Evolutionary conservation across 1,284 basidiomycete species (phyloP).

Genomic region (Trametes pubescens): DNA sequence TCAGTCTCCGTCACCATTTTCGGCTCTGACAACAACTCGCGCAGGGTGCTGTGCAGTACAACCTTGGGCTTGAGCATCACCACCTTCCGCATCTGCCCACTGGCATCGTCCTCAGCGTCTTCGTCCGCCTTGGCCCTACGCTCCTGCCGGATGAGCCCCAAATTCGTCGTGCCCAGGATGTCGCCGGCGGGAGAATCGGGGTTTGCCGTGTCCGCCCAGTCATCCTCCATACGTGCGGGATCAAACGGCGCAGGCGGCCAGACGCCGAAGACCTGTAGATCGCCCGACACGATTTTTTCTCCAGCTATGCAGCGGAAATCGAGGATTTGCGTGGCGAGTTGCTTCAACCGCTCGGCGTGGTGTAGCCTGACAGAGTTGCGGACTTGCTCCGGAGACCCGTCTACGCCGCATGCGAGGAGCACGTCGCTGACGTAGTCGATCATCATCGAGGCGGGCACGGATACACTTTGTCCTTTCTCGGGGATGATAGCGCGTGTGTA

Average conservation of each 20-base stretch:
- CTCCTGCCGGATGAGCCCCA: slow-evolving; percentile 18
- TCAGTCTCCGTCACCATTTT: neutral
- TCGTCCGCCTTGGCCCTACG: neutral
- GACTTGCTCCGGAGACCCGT: slow-evolving; percentile 30
- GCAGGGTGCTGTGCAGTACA: slow-evolving; percentile 35
- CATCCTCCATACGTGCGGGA: slow-evolving; percentile 53
- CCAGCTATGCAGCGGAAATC: slow-evolving; percentile 59
- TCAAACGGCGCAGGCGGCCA: slow-evolving; percentile 50
- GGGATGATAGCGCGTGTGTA: slow-evolving; percentile 46
- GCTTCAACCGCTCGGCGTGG: slow-evolving; percentile 45
- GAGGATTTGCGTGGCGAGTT: slow-evolving; percentile 52
- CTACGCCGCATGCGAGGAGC: slow-evolving; percentile 52
- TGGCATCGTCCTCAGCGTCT: slow-evolving; percentile 29
- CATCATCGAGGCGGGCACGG: slow-evolving; percentile 44
- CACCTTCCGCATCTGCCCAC: slow-evolving; percentile 18
- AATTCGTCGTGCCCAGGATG: slow-evolving; percentile 18
- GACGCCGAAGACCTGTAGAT: slow-evolving; percentile 47
- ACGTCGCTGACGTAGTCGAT: slow-evolving; percentile 53
- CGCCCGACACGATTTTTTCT: slow-evolving; percentile 52
- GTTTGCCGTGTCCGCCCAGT: slow-evolving; percentile 28
- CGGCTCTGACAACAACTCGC: slow-evolving; percentile 8
- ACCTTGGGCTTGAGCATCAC: slow-evolving; percentile 46
- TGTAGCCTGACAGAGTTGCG: slow-evolving; percentile 33
- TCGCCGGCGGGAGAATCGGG: neutral
- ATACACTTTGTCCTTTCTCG: slow-evolving; percentile 40